Percentiles rank a stretch among this genome's conserved stretches.
Evolutionary conservation across 2,329 filamentous ascomycete genomes (phyloP).

Genomic region (Alternaria gaisen): DNA sequence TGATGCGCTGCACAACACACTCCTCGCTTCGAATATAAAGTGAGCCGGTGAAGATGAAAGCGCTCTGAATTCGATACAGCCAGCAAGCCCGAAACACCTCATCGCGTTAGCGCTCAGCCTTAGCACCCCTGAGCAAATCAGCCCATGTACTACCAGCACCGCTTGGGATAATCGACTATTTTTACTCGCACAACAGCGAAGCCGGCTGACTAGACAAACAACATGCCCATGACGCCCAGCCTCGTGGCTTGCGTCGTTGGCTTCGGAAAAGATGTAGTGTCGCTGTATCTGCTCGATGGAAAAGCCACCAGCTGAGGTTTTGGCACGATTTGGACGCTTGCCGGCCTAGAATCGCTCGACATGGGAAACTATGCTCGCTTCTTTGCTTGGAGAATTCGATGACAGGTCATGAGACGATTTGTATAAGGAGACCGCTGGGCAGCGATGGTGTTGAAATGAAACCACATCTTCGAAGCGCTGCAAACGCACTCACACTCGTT

Average conservation of each 20-base stretch:
- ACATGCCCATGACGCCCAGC: conserved; percentile 4
- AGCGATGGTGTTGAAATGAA: conserved; percentile 1
- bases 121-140: conserved; percentile 8
- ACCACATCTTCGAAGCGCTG: not conserved
- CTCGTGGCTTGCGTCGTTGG: conserved; percentile 3
- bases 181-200: conserved; percentile 5
- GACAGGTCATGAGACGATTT: not conserved
- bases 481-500: not conserved
- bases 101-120: conserved; percentile 8
- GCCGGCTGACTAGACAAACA: not conserved
- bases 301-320: conserved; percentile 8
- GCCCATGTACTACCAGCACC: not conserved
- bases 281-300: not conserved
- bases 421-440: not conserved
- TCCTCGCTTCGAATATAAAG: not conserved
- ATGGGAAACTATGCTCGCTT: conserved; percentile 1
- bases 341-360: not conserved
- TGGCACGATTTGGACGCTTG: not conserved
- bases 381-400: not conserved
- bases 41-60: not conserved
- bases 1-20: not conserved
- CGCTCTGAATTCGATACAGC: conserved; percentile 18
- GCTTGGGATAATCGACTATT: conserved; percentile 10
- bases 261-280: conserved; percentile 1
- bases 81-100: conserved; percentile 3